phyloP scores from a whole-genome alignment of 345 rosid species.

The Limnanthes douglasii region DNA sequence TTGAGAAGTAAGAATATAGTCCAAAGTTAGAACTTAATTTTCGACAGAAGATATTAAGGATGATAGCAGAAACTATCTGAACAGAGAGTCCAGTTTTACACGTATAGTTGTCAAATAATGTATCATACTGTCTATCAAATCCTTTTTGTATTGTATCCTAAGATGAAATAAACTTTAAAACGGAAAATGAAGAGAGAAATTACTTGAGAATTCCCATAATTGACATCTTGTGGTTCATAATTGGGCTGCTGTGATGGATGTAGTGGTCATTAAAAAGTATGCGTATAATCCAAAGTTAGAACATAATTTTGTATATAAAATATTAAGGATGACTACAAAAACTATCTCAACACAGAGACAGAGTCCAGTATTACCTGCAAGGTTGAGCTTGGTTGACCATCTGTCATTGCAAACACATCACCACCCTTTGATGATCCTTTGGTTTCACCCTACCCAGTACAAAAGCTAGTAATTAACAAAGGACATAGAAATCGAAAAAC shows the following conservation, averaged over 20 bases:
- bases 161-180: neutral
- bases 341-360: neutral
- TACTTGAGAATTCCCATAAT: constrained; percentile 52
- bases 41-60: too few species aligned
- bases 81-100: neutral
- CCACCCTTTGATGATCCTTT: constrained; percentile 65
- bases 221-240: constrained; percentile 17
- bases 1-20: too few species aligned
- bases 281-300: too few species aligned
- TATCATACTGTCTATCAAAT: too few species aligned
- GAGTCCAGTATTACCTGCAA: constrained; percentile 35
- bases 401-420: constrained; percentile 45
- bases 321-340: neutral
- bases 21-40: too few species aligned
- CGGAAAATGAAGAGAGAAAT: constrained; percentile 5
- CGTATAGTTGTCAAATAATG: neutral
- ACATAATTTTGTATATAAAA: too few species aligned
- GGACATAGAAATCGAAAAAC: neutral
- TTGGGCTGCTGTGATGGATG: neutral
- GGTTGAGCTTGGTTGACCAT: constrained; percentile 31
- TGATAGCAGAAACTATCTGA: neutral
- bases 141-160: too few species aligned
- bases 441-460: constrained; percentile 53
- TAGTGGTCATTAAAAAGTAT: too few species aligned
- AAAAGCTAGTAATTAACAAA: constrained; percentile 5